Conservation (phyloP, 345 rosid genomes). For the Gossypium sturtianum region DNA sequence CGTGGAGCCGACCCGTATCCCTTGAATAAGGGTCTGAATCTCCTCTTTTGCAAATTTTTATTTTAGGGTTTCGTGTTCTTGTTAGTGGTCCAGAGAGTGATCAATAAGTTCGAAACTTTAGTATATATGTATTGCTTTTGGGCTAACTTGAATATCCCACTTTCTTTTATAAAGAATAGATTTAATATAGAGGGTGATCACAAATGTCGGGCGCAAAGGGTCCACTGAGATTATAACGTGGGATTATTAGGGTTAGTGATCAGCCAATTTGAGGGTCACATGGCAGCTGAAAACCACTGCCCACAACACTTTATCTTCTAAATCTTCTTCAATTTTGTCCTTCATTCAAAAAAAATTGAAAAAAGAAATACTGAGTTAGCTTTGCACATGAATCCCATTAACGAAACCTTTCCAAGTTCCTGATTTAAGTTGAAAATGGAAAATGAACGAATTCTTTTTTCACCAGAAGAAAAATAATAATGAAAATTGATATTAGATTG, state of each 20-base stretch:
- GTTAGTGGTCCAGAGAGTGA: constrained; percentile 23
- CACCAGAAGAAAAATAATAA: too few relatives aligned
- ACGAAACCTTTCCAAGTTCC: neutral
- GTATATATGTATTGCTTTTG: neutral
- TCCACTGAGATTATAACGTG: constrained; percentile 24
- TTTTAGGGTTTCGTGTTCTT: constrained; percentile 24
- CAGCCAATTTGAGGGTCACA: neutral
- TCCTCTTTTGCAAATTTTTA: constrained; percentile 9
- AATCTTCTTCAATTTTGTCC: neutral
- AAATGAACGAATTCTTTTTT: neutral
- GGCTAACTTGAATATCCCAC: constrained; percentile 5
- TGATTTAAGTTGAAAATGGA: constrained; percentile 1
- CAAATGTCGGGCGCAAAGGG: constrained; percentile 32
- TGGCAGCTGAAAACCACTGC: neutral
- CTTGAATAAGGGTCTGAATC: constrained; percentile 32
- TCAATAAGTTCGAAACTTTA: constrained; percentile 9
- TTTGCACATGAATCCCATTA: constrained; percentile 25
- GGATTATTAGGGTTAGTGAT: constrained; percentile 10
- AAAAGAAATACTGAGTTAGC: neutral
- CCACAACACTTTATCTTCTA: neutral
- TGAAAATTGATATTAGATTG: too few relatives aligned
- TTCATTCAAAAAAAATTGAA: neutral
- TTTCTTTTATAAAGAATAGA: constrained; percentile 9
- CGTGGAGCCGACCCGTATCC: constrained; percentile 41
- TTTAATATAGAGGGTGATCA: constrained; percentile 12